Percentiles rank a stretch among this genome's conserved stretches.
phyloP scores from a whole-genome alignment of 2,329 filamentous ascomycete genomes.

The Immersiporthe knoxdaviesiana region DNA sequence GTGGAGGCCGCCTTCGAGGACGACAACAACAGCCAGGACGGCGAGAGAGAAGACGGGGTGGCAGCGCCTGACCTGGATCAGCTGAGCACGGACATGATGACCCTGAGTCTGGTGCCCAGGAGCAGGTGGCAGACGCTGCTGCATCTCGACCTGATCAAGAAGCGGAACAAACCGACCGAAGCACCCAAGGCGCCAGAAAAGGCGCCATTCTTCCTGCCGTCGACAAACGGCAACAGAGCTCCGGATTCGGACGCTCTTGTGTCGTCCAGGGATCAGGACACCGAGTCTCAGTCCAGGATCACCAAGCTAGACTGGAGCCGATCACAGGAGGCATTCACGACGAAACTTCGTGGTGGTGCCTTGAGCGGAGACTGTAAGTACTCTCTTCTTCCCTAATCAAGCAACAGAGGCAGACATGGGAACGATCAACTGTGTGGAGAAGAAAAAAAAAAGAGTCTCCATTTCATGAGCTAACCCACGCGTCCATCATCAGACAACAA shows the following conservation, averaged over 20 bases:
- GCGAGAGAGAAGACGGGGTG: constrained; percentile 57
- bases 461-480: neutral
- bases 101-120: constrained; percentile 85
- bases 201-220: constrained; percentile 92
- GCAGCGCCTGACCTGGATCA: constrained; percentile 69
- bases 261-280: constrained; percentile 42
- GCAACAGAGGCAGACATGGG: neutral
- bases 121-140: constrained; percentile 93
- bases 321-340: constrained; percentile 61
- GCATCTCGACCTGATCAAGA: constrained; percentile 88
- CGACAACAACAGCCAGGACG: constrained; percentile 44
- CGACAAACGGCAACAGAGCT: constrained; percentile 46
- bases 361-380: constrained; percentile 63
- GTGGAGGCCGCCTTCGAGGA: constrained; percentile 76
- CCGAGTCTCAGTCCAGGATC: constrained; percentile 63
- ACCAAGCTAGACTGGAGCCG: constrained; percentile 65
- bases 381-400: neutral
- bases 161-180: constrained; percentile 92
- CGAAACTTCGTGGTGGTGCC: constrained; percentile 58
- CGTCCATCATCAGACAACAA: too few species aligned
- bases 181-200: constrained; percentile 90
- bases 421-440: neutral
- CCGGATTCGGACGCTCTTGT: constrained; percentile 38
- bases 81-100: constrained; percentile 80
- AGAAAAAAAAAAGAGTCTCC: too few species aligned